phyloP scores from a whole-genome alignment of 352 stramenopile genomes.

The Phytopythium oedochilum region DNA sequence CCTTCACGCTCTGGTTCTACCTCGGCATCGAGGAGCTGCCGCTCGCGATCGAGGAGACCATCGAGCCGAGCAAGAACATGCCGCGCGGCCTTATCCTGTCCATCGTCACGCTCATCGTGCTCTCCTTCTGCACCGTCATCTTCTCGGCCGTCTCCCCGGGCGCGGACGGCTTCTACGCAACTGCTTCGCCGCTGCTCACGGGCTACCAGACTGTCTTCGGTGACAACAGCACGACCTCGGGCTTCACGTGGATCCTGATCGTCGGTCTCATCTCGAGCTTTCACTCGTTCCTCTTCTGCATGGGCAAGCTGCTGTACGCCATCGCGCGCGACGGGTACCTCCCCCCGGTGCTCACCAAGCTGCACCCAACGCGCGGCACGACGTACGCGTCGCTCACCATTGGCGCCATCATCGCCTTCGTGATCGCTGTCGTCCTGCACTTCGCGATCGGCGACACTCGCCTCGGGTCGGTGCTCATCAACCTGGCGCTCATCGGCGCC shows the following conservation, averaged over 20 bases:
- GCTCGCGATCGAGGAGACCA: conserved; percentile 56
- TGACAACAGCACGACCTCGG: conserved; percentile 45
- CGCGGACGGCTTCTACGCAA: conserved; percentile 36
- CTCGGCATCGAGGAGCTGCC: conserved; percentile 61
- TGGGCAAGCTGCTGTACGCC: conserved; percentile 52
- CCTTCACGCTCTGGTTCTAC: conserved; percentile 66
- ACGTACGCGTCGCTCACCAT: conserved; percentile 36
- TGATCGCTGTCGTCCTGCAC: conserved; percentile 39
- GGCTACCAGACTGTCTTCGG: conserved; percentile 59
- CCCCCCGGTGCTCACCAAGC: conserved; percentile 38
- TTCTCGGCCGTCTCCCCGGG: conserved; percentile 55
- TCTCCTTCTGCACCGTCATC: conserved; percentile 52
- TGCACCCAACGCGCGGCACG: conserved; percentile 38
- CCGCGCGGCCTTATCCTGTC: conserved; percentile 40
- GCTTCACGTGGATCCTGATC: conserved; percentile 57
- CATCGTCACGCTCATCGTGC: conserved; percentile 41
- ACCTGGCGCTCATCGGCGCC: conserved; percentile 50
- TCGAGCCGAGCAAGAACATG: conserved; percentile 61
- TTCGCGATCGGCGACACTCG: conserved; percentile 49
- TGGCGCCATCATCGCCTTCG: conserved; percentile 30
- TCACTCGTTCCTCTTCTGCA: conserved; percentile 73
- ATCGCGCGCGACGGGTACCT: conserved; percentile 62
- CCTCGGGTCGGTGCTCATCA: conserved; percentile 56
- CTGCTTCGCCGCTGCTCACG: conserved; percentile 36
- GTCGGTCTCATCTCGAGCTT: conserved; percentile 55